These are phyloP conservation scores for Kluyveromyces siamensis DNA, from an alignment of 805 yeast genomes.

Conservation along the genomic window DNA sequence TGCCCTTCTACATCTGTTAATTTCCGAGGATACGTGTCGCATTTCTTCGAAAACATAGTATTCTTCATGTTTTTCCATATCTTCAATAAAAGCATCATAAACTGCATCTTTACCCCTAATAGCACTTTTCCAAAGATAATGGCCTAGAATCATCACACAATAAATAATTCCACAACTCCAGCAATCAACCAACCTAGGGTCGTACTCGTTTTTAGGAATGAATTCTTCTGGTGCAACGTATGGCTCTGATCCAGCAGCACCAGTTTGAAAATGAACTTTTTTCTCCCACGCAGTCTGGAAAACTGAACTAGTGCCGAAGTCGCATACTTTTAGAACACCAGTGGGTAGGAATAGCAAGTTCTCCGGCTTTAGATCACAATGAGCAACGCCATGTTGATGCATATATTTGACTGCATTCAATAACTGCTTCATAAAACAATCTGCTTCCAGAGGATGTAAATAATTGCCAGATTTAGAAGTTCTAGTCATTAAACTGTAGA, in stretches of 20 bases:
- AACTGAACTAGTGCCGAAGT: slow-evolving; percentile 88
- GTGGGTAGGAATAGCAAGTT: slow-evolving; percentile 60
- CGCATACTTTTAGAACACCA: slow-evolving; percentile 65
- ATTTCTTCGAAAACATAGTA: slow-evolving; percentile 46
- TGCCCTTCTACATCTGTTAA: slow-evolving; percentile 33
- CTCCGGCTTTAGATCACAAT: slow-evolving; percentile 87
- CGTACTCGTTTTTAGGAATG: slow-evolving; percentile 43
- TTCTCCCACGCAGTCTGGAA: slow-evolving; percentile 86
- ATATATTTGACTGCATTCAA: slow-evolving; percentile 74
- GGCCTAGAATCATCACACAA: slow-evolving; percentile 75
- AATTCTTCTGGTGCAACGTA: slow-evolving; percentile 92
- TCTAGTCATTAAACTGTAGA: slow-evolving; percentile 47
- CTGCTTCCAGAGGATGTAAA: slow-evolving; percentile 60
- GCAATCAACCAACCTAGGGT: slow-evolving; percentile 72
- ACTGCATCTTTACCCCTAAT: slow-evolving; percentile 40
- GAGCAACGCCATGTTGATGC: slow-evolving; percentile 90
- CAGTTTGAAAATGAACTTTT: slow-evolving; percentile 55
- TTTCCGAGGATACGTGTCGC: slow-evolving; percentile 30
- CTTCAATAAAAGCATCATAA: slow-evolving; percentile 35
- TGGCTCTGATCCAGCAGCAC: slow-evolving; percentile 85
- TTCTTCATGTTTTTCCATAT: slow-evolving; percentile 34
- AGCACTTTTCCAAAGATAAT: slow-evolving; percentile 85
- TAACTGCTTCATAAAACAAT: slow-evolving; percentile 83
- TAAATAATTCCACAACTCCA: slow-evolving; percentile 85
- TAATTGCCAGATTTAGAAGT: slow-evolving; percentile 39